Evolutionary conservation across 192 early-diverging fungal genomes (phyloP), one percentile per base, ranked within the genome.

Genomic region (Glomus cerebriforme): DNA sequence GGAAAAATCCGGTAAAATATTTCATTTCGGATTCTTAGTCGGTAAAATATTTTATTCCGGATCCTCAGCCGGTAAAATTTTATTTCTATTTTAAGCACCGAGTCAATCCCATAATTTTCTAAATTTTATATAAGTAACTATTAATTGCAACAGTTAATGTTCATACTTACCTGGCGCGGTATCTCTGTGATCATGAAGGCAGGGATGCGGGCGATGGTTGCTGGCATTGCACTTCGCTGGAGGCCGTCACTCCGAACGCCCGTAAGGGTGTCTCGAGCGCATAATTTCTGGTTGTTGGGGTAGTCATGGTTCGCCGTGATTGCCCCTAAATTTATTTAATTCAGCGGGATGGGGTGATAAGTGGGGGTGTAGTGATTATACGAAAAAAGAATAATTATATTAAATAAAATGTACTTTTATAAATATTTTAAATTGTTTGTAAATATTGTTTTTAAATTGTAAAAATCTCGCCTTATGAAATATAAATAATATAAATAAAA

Each of bases 121-220:
- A 1, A 47, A 43, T 37, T 22, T 13, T 45, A 39, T 39, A 71
- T 17, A 71, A 34, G 12, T 7, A 32, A 12, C 15, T 71, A 6
- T 19, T 26, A 6, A 32, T 6, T 45, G 8, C 37, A 26, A 71
- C 13, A 1, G 2, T 2, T 27, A 7, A 10, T 32, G 15, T 22
- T 73, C 71, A 73, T 73, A 73, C 71, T 73, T 73, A 73, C 71
- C 71, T 73, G 71, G 45, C 71, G 27, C 26, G 71, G 47, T 26
- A 47, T 35, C 17, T 15, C 71, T 26, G 31, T 73, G n/a, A 73
- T 73, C 71, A 73, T 8, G 15, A 73, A 73, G 71, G 71, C 19
- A 43, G 47, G 9, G 27, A 43, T 47, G 45, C 47, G 31, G 49
- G 49, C 34, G 71, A 22, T 31, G 71, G 71, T 24, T 59, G 27